These are phyloP conservation scores for Kalmusia sp. DNA, from an alignment of 2,329 filamentous ascomycete species.

Conservation along the genomic window DNA sequence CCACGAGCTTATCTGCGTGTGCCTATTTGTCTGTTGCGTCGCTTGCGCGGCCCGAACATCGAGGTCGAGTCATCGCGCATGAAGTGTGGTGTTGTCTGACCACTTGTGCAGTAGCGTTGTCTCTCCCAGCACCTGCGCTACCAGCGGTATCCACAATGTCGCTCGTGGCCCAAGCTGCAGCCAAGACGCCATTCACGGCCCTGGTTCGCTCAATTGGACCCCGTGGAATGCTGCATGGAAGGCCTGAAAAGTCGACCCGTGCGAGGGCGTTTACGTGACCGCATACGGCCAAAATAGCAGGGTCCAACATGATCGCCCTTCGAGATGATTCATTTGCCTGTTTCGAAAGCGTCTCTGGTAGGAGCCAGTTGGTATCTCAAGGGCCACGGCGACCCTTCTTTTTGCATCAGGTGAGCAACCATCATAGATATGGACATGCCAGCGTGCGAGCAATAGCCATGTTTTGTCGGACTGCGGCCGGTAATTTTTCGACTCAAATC, in stretches of 20 bases:
- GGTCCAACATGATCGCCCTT: slow-evolving; percentile 4
- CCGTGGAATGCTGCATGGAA: slow-evolving; percentile 6
- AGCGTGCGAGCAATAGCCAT: not conserved
- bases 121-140: slow-evolving; percentile 6
- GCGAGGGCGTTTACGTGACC: slow-evolving; percentile 12
- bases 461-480: not conserved
- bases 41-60: slow-evolving; percentile 9
- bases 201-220: slow-evolving; percentile 2
- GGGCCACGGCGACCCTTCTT: too few species aligned
- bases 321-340: not conserved
- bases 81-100: slow-evolving; percentile 5
- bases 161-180: slow-evolving; percentile 10
- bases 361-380: too few species aligned
- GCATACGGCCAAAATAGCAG: slow-evolving; percentile 9
- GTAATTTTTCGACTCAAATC: not conserved
- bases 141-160: slow-evolving; percentile 11
- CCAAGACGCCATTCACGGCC: slow-evolving; percentile 6
- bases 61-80: slow-evolving; percentile 5
- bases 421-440: not conserved
- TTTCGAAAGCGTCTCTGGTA: not conserved
- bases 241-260: slow-evolving; percentile 12
- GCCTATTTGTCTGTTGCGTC: slow-evolving; percentile 10
- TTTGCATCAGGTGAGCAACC: too few species aligned
- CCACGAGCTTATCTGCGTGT: slow-evolving; percentile 8
- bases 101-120: not conserved